Base-by-base conservation (phyloP, 306 rosid genomes). In the Medicago arabica region DNA sequence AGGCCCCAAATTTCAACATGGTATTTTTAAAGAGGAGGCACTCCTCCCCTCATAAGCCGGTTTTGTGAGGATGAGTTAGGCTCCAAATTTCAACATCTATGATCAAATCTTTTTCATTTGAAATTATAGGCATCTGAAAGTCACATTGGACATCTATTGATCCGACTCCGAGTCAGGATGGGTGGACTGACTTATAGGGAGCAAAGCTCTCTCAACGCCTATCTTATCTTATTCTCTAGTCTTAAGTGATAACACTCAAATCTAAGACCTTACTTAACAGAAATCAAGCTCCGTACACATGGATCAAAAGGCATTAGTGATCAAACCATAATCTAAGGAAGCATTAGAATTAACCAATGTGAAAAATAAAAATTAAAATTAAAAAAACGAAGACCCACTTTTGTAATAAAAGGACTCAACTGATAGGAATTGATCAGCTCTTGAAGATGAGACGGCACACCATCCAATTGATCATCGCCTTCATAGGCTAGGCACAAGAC, bases 341-440 rank as follows among this genome's bases (percentile, higher is more conserved):
- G 53, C 19, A 63, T 50, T 67, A 19, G 53, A 36, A 64, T 58
- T 67, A 57, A 63, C 53, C 40, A 71, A 25, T 7, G 23, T 41
- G 14, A 74, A 68, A 38, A 51, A 47, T 2, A 72, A 58, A 74
- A 81, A 39, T 25, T 1, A 25, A 25, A 25, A 25, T 25, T 1
- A 25, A 28, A 49, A 25, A 80, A 80, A 83, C 11, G 76, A 84
- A 86, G 59, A 90, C 92, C 83, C 87, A 95, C 98, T 88, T 95
- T 90, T 81, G 95, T 80, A 78, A 85, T 81, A 87, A 88, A 95
- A 71, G 96, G 86, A 92, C 88, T 92, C 92, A 95, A 89, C 87
- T 87, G 85, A 85, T 90, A 83, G 83, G 83, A 80, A 47, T 65
- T 72, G 70, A 92, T 82, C 64, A 92, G 82, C 88, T 88, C 92